Percentiles rank a stretch among this genome's conserved stretches.
Evolutionary conservation across 305 asterid genomes (phyloP).

Genomic region (Fraxinus nigra): DNA sequence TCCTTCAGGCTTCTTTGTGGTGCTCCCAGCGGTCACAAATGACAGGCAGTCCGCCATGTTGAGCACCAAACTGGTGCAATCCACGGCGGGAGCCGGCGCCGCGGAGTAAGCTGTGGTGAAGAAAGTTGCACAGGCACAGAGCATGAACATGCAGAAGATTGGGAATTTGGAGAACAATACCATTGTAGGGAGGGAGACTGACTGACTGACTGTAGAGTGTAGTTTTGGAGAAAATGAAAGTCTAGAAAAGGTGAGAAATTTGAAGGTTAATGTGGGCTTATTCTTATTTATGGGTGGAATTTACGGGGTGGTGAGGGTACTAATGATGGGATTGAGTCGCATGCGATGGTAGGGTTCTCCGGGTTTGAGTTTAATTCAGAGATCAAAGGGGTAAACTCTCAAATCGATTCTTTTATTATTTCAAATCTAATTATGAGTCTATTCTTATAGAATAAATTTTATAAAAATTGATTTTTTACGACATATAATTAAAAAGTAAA

Average conservation of each 20-base stretch:
- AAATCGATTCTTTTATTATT: no score
- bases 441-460: no score
- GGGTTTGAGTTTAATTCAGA: no score
- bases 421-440: no score
- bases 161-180: neutral
- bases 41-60: conserved; percentile 76
- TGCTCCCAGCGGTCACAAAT: conserved; percentile 57
- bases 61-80: conserved; percentile 41
- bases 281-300: neutral
- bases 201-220: neutral
- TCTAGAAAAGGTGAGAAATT: neutral
- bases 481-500: no score
- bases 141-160: neutral
- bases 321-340: neutral
- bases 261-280: neutral
- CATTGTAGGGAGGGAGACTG: neutral
- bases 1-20: conserved; percentile 55
- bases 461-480: no score
- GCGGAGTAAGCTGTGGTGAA: neutral
- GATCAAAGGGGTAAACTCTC: no score
- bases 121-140: neutral
- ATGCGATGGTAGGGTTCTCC: neutral
- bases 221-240: neutral
- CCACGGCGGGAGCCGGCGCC: neutral
- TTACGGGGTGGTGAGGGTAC: neutral